Evolutionary conservation across 768 basidiomycete genomes (phyloP).

Genomic region (Galerina sulciceps): DNA sequence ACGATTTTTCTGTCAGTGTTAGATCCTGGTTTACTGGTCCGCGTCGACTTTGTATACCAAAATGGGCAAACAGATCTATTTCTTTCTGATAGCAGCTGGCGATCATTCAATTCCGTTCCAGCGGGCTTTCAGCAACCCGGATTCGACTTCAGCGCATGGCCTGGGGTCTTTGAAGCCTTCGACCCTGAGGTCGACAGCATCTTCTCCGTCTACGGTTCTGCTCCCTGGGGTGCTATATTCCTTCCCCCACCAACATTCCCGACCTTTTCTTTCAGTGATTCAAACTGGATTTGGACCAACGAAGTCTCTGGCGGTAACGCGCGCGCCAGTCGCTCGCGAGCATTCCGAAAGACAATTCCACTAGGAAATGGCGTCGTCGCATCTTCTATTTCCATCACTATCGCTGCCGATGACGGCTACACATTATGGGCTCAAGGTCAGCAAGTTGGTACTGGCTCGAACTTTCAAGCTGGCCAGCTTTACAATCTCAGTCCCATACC

Average conservation of each 20-base stretch:
- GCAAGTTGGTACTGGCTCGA: neutral
- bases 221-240: neutral
- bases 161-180: no score
- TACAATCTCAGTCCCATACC: constrained; percentile 20
- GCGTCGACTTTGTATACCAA: no score
- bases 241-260: constrained; percentile 9
- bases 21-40: no score
- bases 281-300: constrained; percentile 38
- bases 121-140: constrained; percentile 29
- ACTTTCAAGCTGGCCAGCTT: constrained; percentile 15
- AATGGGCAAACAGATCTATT: no score
- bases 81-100: no score
- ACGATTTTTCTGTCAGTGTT: no score
- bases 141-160: constrained; percentile 33
- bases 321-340: constrained; percentile 26
- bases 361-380: constrained; percentile 21
- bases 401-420: neutral
- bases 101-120: constrained; percentile 20
- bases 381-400: neutral
- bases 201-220: constrained; percentile 11
- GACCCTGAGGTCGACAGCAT: no score
- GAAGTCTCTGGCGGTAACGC: constrained; percentile 24
- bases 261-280: constrained; percentile 23
- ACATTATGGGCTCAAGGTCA: neutral
- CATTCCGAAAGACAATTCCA: constrained; percentile 31